Evolutionary conservation across 768 basidiomycete species (phyloP).

Genomic region (Termitomyces eurrhizus): DNA sequence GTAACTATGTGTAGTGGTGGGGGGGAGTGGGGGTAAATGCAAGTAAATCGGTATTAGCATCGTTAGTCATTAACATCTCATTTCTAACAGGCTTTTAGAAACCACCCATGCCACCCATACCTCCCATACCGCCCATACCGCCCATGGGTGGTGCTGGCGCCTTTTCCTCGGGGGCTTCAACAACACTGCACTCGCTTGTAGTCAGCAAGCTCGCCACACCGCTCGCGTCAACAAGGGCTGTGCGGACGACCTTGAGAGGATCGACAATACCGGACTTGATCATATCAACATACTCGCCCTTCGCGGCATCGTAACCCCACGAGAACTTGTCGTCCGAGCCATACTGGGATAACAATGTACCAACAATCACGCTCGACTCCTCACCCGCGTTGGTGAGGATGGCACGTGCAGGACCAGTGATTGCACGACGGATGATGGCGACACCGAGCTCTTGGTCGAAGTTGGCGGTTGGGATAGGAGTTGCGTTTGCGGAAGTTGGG

Average conservation of each 20-base stretch:
- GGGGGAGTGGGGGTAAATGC: constrained; percentile 1
- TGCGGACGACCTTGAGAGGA: constrained; percentile 93
- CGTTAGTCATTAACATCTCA: constrained; percentile 2
- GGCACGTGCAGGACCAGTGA: constrained; percentile 79
- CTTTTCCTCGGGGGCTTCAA: constrained; percentile 85
- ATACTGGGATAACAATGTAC: constrained; percentile 71
- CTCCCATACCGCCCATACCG: constrained; percentile 38
- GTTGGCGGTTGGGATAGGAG: constrained; percentile 77
- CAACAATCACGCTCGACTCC: constrained; percentile 90
- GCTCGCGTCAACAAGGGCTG: constrained; percentile 86
- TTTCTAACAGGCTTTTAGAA: constrained; percentile 15
- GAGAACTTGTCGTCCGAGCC: constrained; percentile 72
- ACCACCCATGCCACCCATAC: constrained; percentile 41
- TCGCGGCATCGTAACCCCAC: constrained; percentile 88
- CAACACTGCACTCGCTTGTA: constrained; percentile 89
- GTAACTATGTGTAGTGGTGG: background rate
- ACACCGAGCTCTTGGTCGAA: constrained; percentile 98
- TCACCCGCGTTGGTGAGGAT: constrained; percentile 95
- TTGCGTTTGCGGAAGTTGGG: constrained; percentile 52
- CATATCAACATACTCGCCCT: constrained; percentile 95
- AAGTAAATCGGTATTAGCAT: constrained; percentile 3
- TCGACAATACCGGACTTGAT: constrained; percentile 92
- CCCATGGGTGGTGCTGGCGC: constrained; percentile 50
- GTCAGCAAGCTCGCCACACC: constrained; percentile 94
- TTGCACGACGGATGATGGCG: constrained; percentile 83